Percentiles rank a stretch among this genome's conserved stretches.
phyloP scores from a whole-genome alignment of 495 filamentous ascomycete genomes.

The Penicillium manginii region DNA sequence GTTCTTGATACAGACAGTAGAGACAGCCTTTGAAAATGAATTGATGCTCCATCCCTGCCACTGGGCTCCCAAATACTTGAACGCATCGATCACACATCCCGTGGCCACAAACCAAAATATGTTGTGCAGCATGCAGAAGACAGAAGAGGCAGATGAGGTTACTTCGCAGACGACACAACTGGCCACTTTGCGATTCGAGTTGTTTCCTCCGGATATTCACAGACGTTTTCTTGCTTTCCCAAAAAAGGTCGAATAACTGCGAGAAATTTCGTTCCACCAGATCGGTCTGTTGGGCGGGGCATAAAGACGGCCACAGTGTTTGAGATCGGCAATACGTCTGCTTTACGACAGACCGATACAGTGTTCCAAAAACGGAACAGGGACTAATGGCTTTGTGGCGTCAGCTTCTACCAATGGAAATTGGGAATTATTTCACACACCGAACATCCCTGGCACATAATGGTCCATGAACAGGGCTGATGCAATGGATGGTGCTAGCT shows the following conservation, averaged over 20 bases:
- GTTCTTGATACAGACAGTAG: constrained; percentile 17
- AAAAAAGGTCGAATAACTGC: not conserved
- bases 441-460: constrained; percentile 33
- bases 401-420: constrained; percentile 5
- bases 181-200: constrained; percentile 15
- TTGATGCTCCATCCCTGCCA: constrained; percentile 18
- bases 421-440: constrained; percentile 19
- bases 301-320: constrained; percentile 9
- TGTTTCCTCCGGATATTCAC: not conserved
- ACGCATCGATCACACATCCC: constrained; percentile 35
- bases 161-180: constrained; percentile 13
- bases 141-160: constrained; percentile 32
- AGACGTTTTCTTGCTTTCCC: not conserved
- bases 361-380: constrained; percentile 20
- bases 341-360: constrained; percentile 22
- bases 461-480: constrained; percentile 37
- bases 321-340: constrained; percentile 12
- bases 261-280: constrained; percentile 17
- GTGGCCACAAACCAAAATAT: constrained; percentile 34
- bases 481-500: constrained; percentile 27
- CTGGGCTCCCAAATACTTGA: constrained; percentile 25
- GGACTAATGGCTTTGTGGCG: constrained; percentile 12
- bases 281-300: constrained; percentile 11
- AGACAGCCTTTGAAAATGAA: constrained; percentile 27
- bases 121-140: constrained; percentile 27